Base-by-base conservation (phyloP, 306 rosid species). In the Ceratonia siliqua region DNA sequence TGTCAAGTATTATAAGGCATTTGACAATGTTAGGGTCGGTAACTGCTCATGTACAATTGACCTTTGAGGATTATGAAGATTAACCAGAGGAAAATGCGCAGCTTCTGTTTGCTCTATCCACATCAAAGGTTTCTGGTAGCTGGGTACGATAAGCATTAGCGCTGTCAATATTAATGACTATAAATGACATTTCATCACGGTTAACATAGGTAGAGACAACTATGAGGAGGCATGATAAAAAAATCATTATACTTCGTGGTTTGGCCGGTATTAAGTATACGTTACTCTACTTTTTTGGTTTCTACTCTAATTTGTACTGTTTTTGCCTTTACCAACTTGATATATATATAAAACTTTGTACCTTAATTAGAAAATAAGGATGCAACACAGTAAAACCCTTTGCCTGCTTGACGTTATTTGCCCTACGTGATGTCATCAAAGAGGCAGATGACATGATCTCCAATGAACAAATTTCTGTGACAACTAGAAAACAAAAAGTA, bases 41-140 rank as follows among this genome's bases (percentile, higher is more conserved):
- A 25, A 10, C 46, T 73, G 58, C 52, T 80, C 45, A 22, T 62
- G 70, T 32, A 62, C 30, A 41, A 18, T 9, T 49, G 46, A 38
- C 32, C 35, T 57, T 46, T 28, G 36, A 41, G 48, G 63, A 48
- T 36, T 58, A 24, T 3, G 8, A 53, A 30, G 27, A 56, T 43
- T 62, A 33, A 21, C 15, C 3, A 43, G 63, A 54, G 55, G 41
- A 21, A 13, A 41, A 43, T 61, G 0, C 11, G 28, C 21, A 8
- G 52, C 70, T 58, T 77, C 70, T 58, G n/a, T n/a, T n/a, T n/a
- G 68, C 41, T 36, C 50, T 70, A 8, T 54, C 59, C 36, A 18
- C 0, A 7, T 22, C 30, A 22, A 49, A 13, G 17, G 46, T 30
- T 59, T 45, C 33, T 74, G 39, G 25, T 52, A 57, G n/a, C n/a